Evolutionary conservation across 495 filamentous ascomycete genomes (phyloP).

Genomic region (Penicillium crystallinum): DNA sequence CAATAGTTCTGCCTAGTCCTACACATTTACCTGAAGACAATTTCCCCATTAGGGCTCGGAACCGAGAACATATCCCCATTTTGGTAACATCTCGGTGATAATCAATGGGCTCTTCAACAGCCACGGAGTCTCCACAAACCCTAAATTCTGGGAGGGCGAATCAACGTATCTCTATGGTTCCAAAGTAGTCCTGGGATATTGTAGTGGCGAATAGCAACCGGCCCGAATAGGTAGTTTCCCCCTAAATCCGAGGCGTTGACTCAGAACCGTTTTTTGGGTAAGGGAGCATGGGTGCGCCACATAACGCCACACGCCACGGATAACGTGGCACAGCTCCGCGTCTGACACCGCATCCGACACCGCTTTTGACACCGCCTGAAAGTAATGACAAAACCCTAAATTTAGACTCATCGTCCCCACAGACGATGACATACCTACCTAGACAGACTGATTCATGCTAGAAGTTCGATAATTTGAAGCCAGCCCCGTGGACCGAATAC

Average conservation of each 20-base stretch:
- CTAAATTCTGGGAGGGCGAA: neutral
- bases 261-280: no score
- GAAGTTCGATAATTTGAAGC: no score
- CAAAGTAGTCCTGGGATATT: no score
- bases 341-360: no score
- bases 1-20: neutral
- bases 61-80: neutral
- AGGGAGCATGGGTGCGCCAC: no score
- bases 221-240: neutral
- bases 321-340: neutral
- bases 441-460: no score
- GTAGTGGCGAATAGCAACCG: no score
- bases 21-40: neutral
- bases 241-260: conserved; percentile 5
- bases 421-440: no score
- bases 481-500: no score
- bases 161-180: neutral
- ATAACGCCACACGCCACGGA: neutral
- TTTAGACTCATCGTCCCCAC: no score
- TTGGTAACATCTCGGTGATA: conserved; percentile 2
- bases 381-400: no score
- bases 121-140: no score
- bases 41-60: neutral
- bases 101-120: neutral
- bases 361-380: neutral